phyloP scores from a whole-genome alignment of 75 land plant genomes.

The Larix kaempferi region DNA sequence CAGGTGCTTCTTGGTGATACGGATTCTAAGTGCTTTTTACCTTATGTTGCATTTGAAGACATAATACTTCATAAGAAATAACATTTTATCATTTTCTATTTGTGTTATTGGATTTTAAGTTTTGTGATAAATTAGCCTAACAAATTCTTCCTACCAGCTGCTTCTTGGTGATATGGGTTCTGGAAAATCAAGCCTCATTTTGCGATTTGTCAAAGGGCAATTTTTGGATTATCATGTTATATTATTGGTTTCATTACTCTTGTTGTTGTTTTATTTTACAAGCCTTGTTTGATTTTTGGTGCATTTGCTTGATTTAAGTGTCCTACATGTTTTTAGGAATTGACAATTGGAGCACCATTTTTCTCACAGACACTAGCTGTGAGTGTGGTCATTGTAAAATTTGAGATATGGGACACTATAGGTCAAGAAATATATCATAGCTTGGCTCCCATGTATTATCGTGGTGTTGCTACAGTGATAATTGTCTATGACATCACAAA shows the following conservation, averaged over 20 bases:
- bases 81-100: no score
- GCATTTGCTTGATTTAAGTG: no score
- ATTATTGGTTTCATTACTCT: no score
- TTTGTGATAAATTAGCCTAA: no score
- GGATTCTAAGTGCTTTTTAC: no score
- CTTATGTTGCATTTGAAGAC: no score
- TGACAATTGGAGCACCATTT: conserved; percentile 96
- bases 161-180: conserved; percentile 52
- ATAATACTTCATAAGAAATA: no score
- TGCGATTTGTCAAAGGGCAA: conserved; percentile 51
- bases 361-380: conserved; percentile 90
- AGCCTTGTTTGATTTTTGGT: no score
- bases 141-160: conserved; percentile 1
- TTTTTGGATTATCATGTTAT: conserved; percentile 29
- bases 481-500: conserved; percentile 86
- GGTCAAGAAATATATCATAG: conserved; percentile 99
- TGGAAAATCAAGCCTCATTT: conserved; percentile 46
- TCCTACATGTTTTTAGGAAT: conserved; percentile 44
- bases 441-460: conserved; percentile 95
- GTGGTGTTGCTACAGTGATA: conserved; percentile 94
- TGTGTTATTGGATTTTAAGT: no score
- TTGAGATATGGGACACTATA: conserved; percentile 99
- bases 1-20: no score
- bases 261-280: no score
- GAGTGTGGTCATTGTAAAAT: conserved; percentile 82